Evolutionary conservation across 1,139 yeast species (phyloP), one percentile per base, ranked within the genome.

Genomic region (Nakaseomyces delphensis): DNA sequence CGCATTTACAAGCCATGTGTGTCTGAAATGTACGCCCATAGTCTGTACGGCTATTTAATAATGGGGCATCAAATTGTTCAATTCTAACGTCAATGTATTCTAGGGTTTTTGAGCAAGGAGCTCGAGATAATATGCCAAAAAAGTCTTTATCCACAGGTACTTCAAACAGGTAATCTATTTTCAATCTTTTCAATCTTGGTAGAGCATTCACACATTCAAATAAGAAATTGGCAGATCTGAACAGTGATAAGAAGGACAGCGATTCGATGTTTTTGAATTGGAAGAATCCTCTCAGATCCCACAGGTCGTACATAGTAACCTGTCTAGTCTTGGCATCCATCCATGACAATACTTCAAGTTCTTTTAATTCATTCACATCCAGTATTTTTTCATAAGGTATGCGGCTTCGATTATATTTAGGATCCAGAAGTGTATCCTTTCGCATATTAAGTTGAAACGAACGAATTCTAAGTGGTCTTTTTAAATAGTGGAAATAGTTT

Each of bases 291-390:
- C 40, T 24, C 39, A 56, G 29, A 20, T 45, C 48, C 57, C 60
- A 55, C 33, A 43, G 25, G n/a, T 46, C 45, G 46, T 57, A 54
- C 37, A 56, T 24, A 28, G 52, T 44, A 8, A 43, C 8, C 37
- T 52, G 53, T 8, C 50, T 23, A 24, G 50, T 51, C 16, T 42
- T 46, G 7, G 46, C 45, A 36, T 48, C 49, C 38, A 56, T 57
- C 63, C 63, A 59, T 10, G 62, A 57, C 16, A 56, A 39, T 15
- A 59, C 48, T 33, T 54, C 54, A 16, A 59, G 39, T 36, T 49
- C 50, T 39, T 50, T 46, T 32, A 59, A 42, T 18, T 43, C 28
- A 3, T 45, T 42, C 2, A 43, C 38, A 40, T 59, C 60, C 32
- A 59, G 56, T 2, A 59, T 44, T 23, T 53, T 53, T 30, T 45